Evolutionary conservation across 257 asterid genomes (phyloP).

Genomic region (Parsonsia alboflavescens): DNA sequence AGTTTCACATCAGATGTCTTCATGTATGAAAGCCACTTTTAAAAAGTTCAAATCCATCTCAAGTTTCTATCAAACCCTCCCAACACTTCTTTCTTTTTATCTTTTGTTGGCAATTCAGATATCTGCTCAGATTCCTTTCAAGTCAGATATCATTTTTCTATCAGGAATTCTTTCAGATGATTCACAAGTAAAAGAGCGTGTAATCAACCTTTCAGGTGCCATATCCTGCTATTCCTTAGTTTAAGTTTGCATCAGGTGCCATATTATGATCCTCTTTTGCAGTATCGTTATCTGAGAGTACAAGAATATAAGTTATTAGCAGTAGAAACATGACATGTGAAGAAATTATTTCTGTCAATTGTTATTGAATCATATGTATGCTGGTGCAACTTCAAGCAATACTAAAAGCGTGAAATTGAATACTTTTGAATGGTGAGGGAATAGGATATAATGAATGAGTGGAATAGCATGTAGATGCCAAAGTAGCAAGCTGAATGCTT

Average conservation of each 20-base stretch:
- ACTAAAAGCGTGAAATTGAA: neutral
- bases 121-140: slow-evolving; percentile 73
- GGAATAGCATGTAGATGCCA: neutral
- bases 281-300: neutral
- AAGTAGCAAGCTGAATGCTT: neutral
- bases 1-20: neutral
- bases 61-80: neutral
- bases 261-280: neutral
- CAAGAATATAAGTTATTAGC: neutral
- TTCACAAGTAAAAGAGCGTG: slow-evolving; percentile 54
- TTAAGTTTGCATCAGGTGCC: no score
- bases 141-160: slow-evolving; percentile 69
- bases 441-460: neutral
- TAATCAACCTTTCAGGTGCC: slow-evolving; percentile 59
- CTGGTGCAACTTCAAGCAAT: neutral
- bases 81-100: slow-evolving; percentile 15
- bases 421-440: neutral
- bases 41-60: neutral
- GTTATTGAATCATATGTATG: neutral
- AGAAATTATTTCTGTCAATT: neutral
- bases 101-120: slow-evolving; percentile 42
- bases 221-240: neutral
- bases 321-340: neutral
- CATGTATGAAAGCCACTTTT: neutral
- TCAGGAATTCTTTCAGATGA: slow-evolving; percentile 50